phyloP scores from a whole-genome alignment of 352 stramenopile species.

The Blastocystis sp. region DNA sequence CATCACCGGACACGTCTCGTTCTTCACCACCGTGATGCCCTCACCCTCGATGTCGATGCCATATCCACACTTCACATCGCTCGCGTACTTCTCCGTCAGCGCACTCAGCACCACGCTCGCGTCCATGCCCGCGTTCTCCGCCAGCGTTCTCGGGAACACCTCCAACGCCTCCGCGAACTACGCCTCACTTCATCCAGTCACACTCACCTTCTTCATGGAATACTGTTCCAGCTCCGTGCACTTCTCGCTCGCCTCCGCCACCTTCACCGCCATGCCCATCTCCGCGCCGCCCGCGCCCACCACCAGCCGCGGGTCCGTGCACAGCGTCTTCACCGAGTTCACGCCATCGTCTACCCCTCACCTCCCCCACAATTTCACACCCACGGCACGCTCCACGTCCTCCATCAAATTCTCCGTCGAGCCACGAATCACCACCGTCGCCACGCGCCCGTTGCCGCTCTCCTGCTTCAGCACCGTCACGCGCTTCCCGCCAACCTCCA shows the following conservation, averaged over 20 bases:
- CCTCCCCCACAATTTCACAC: constrained; percentile 70
- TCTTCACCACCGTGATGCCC: constrained; percentile 85
- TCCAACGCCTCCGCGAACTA: constrained; percentile 92
- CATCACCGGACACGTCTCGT: constrained; percentile 87
- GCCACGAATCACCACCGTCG: constrained; percentile 87
- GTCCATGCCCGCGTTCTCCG: constrained; percentile 94
- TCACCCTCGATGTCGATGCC: constrained; percentile 90
- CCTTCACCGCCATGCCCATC: constrained; percentile 88
- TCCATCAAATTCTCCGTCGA: constrained; percentile 92
- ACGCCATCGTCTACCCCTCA: constrained; percentile 87
- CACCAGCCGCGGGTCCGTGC: constrained; percentile 88
- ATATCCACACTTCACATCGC: constrained; percentile 79
- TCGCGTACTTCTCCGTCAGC: constrained; percentile 88
- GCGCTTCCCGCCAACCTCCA: constrained; percentile 90
- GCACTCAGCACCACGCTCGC: constrained; percentile 84
- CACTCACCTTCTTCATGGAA: constrained; percentile 87
- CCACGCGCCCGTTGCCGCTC: constrained; percentile 86
- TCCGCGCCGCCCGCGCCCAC: constrained; percentile 89
- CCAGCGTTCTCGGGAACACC: constrained; percentile 91
- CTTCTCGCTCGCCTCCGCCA: constrained; percentile 89
- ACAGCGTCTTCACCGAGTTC: constrained; percentile 90
- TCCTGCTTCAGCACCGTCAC: constrained; percentile 92
- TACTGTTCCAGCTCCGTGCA: constrained; percentile 96
- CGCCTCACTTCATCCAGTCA: neutral
- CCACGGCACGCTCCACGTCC: constrained; percentile 93